Evolutionary conservation across 495 filamentous ascomycete genomes (phyloP).

Genomic region (Penicillium simplicissimum): DNA sequence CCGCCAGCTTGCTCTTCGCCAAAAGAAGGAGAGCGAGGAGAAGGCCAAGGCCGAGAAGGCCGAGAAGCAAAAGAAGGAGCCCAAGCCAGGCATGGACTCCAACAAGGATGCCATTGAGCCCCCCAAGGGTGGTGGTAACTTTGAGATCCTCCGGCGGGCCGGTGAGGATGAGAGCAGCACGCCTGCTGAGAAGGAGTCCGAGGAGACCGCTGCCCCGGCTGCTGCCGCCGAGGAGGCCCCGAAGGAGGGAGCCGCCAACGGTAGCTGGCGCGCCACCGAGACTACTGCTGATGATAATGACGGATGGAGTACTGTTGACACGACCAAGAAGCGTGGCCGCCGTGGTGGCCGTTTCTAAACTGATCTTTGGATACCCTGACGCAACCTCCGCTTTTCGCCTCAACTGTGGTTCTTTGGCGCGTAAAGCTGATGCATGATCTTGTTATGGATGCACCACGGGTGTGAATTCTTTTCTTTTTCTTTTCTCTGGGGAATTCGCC

Average conservation of each 20-base stretch:
- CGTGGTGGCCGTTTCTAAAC: slow-evolving; percentile 55
- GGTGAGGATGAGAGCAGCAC: slow-evolving; percentile 46
- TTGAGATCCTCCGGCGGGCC: slow-evolving; percentile 56
- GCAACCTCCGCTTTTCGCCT: slow-evolving; percentile 28
- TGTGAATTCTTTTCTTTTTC: not conserved
- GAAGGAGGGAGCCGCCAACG: slow-evolving; percentile 45
- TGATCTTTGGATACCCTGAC: slow-evolving; percentile 46
- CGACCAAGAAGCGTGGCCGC: slow-evolving; percentile 54
- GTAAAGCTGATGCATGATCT: not conserved
- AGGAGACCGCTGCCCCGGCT: slow-evolving; percentile 30
- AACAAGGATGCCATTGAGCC: slow-evolving; percentile 48
- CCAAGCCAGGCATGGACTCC: slow-evolving; percentile 47
- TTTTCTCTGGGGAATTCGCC: not conserved
- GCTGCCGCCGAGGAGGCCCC: slow-evolving; percentile 35
- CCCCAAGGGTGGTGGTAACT: slow-evolving; percentile 47
- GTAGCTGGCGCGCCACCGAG: slow-evolving; percentile 44
- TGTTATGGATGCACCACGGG: not conserved
- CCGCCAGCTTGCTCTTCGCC: slow-evolving; percentile 66
- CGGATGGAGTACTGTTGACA: slow-evolving; percentile 74
- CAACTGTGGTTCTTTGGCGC: slow-evolving; percentile 14
- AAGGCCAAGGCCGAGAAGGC: slow-evolving; percentile 76
- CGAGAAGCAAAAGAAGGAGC: slow-evolving; percentile 53
- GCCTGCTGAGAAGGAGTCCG: slow-evolving; percentile 39
- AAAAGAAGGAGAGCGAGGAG: slow-evolving; percentile 87
- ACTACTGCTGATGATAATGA: slow-evolving; percentile 58